phyloP scores from a whole-genome alignment of 805 yeast species.

The Yarrowia sp. region DNA sequence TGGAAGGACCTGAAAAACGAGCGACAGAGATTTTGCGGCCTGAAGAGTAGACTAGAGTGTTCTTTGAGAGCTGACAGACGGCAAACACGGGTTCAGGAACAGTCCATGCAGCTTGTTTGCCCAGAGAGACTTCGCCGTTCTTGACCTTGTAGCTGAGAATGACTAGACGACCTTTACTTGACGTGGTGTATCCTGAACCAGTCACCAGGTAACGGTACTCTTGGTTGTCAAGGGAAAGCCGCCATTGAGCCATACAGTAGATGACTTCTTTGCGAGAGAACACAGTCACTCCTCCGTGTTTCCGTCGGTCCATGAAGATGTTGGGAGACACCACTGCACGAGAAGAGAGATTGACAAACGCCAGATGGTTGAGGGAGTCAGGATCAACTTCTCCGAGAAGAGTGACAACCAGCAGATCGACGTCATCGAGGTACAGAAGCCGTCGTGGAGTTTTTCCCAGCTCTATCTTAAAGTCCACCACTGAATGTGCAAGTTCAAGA shows the following conservation, averaged over 20 bases:
- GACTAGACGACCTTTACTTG: constrained; percentile 10
- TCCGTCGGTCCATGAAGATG: constrained; percentile 16
- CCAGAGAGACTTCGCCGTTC: constrained; percentile 23
- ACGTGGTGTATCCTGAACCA: constrained; percentile 6
- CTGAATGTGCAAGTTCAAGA: constrained; percentile 1
- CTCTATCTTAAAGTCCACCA: constrained; percentile 3
- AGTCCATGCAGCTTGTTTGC: constrained; percentile 38
- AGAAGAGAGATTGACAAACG: constrained; percentile 5
- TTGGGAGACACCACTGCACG: constrained; percentile 23
- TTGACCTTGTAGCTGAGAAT: constrained; percentile 25
- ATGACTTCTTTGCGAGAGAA: constrained; percentile 14
- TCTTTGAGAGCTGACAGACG: constrained; percentile 12
- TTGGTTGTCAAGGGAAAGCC: constrained; percentile 16
- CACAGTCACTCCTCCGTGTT: constrained; percentile 14
- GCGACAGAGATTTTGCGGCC: constrained; percentile 18
- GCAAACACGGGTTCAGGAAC: constrained; percentile 33
- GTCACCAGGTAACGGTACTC: constrained; percentile 15
- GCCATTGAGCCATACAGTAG: constrained; percentile 31
- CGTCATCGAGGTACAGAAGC: constrained; percentile 14
- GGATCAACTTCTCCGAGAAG: constrained; percentile 10
- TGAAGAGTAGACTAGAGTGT: constrained; percentile 13
- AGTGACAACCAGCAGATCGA: not conserved
- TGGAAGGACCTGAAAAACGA: constrained; percentile 10
- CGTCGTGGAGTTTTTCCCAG: constrained; percentile 27
- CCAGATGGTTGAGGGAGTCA: constrained; percentile 6